Conservation (phyloP, 2,329 filamentous ascomycete genomes). For the Hymenoscyphus fructigenus region DNA sequence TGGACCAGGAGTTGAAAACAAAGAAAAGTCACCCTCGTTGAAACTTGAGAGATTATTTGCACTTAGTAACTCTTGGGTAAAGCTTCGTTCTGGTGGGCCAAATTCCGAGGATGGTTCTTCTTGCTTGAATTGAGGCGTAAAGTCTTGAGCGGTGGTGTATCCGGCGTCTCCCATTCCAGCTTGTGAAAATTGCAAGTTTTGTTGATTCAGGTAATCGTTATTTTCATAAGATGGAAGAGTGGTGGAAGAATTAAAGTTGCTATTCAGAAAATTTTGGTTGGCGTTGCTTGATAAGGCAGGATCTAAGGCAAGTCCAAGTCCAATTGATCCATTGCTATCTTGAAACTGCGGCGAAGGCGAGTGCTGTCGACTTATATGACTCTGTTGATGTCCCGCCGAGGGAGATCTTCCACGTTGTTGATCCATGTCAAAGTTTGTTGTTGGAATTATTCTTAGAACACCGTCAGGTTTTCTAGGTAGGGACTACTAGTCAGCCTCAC, state of each 20-base stretch:
- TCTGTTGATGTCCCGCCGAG: constrained; percentile 54
- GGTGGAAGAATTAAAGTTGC: constrained; percentile 39
- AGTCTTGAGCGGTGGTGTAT: constrained; percentile 31
- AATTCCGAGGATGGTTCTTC: constrained; percentile 33
- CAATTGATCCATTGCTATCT: constrained; percentile 49
- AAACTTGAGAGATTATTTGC: constrained; percentile 52
- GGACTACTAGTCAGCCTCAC: constrained; percentile 27
- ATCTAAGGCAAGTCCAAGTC: constrained; percentile 58
- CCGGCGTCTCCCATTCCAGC: constrained; percentile 27
- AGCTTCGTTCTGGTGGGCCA: constrained; percentile 48
- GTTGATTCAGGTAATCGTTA: constrained; percentile 47
- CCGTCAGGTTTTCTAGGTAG: constrained; percentile 25
- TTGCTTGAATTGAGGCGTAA: constrained; percentile 37
- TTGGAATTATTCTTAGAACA: constrained; percentile 38
- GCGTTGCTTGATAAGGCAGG: constrained; percentile 39
- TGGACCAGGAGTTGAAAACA: constrained; percentile 57
- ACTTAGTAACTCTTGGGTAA: constrained; percentile 47
- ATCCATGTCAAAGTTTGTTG: constrained; percentile 46
- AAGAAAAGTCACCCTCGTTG: constrained; percentile 58
- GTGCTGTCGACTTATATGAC: constrained; percentile 68
- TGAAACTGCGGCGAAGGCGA: constrained; percentile 59
- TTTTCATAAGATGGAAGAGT: constrained; percentile 31
- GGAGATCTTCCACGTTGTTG: constrained; percentile 61
- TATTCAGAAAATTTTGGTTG: constrained; percentile 48
- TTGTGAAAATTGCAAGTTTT: constrained; percentile 32